Conservation (phyloP, 306 rosid genomes). For the Mimosa pudica region DNA sequence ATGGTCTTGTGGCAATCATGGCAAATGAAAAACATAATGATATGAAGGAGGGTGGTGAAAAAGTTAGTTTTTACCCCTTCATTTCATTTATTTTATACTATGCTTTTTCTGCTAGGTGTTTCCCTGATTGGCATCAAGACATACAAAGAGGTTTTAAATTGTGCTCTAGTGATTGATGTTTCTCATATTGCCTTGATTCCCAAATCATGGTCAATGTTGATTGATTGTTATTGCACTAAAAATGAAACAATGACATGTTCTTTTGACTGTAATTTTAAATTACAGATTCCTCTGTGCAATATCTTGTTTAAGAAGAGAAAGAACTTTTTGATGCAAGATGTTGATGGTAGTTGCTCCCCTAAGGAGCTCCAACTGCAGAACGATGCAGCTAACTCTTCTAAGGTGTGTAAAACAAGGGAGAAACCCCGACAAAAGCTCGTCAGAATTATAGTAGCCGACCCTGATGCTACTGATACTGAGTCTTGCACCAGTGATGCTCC, state of each 20-base stretch:
- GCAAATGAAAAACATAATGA: constrained; percentile 44
- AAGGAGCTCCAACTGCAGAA: constrained; percentile 20
- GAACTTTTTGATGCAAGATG: constrained; percentile 61
- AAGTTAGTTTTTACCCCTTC: constrained; percentile 38
- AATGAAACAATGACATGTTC: background rate
- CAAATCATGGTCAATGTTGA: background rate
- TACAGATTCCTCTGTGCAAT: constrained; percentile 61
- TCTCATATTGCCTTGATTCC: constrained; percentile 19
- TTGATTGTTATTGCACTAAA: background rate
- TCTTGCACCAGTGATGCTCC: constrained; percentile 63
- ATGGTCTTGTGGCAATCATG: constrained; percentile 41
- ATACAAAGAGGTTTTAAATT: background rate
- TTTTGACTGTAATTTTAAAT: constrained; percentile 23
- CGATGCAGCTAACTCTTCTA: constrained; percentile 27
- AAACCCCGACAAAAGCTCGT: constrained; percentile 49
- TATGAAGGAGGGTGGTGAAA: constrained; percentile 47
- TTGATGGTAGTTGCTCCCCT: constrained; percentile 16
- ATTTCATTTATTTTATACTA: background rate
- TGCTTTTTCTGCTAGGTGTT: constrained; percentile 5
- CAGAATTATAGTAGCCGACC: constrained; percentile 70
- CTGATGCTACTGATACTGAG: constrained; percentile 79
- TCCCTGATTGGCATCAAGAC: constrained; percentile 9
- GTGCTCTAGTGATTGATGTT: background rate
- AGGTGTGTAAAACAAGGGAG: constrained; percentile 32
- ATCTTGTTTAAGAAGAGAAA: constrained; percentile 66